phyloP scores from a whole-genome alignment of 371 early-diverging fungal species.

The Enterospora canceri region DNA sequence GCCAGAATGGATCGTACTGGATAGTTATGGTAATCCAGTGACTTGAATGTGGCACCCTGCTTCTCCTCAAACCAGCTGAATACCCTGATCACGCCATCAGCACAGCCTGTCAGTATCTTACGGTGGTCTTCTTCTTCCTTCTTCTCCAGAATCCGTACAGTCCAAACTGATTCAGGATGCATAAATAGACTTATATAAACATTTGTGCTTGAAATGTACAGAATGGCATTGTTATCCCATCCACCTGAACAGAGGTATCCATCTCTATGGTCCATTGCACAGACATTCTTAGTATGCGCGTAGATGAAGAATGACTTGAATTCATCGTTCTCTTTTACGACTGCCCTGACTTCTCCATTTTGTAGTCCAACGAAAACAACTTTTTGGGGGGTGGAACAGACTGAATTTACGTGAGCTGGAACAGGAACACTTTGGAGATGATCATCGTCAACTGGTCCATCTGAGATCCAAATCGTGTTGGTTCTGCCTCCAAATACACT shows the following conservation, averaged over 20 bases:
- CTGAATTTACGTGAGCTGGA: no score
- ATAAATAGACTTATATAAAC: background rate
- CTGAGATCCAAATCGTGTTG: background rate
- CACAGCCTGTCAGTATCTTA: conserved; percentile 46
- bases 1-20: conserved; percentile 44
- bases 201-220: conserved; percentile 10
- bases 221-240: conserved; percentile 48
- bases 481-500: background rate
- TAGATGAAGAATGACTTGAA: background rate
- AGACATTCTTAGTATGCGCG: conserved; percentile 48
- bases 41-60: background rate
- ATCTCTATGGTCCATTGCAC: conserved; percentile 28
- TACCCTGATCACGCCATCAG: conserved; percentile 39
- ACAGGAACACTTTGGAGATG: background rate
- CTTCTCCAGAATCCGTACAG: conserved; percentile 25
- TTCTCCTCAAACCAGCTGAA: conserved; percentile 28
- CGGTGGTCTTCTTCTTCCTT: background rate
- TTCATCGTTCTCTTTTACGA: background rate
- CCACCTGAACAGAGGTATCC: conserved; percentile 38
- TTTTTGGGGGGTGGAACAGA: no score
- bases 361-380: background rate
- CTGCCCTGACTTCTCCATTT: background rate
- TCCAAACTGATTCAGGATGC: conserved; percentile 49
- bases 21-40: conserved; percentile 16
- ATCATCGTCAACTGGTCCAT: background rate